A percentile compares a stretch with the other conserved stretches of the same genome.
Evolutionary conservation across 1,284 basidiomycete genomes (phyloP).

Genomic region (Melampsora americana): DNA sequence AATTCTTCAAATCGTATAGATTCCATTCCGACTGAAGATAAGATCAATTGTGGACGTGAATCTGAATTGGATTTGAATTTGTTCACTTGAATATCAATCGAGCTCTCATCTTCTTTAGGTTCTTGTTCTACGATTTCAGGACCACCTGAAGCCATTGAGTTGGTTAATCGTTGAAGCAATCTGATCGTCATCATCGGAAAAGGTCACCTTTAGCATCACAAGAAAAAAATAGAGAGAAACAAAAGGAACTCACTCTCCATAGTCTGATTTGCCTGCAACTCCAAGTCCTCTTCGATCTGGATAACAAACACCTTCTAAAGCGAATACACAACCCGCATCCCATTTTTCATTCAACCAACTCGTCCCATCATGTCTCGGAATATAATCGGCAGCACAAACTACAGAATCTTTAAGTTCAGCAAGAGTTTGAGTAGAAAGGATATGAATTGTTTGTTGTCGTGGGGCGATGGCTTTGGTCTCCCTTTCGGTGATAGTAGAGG

Average conservation of each 20-base stretch:
- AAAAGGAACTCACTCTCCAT: constrained; percentile 16
- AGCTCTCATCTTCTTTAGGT: constrained; percentile 6
- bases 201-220: neutral
- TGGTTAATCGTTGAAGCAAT: constrained; percentile 8
- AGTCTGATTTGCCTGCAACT: constrained; percentile 15
- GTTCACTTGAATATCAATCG: neutral
- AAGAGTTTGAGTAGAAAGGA: constrained; percentile 68
- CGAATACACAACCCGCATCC: constrained; percentile 23
- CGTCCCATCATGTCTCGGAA: constrained; percentile 56
- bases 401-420: constrained; percentile 65
- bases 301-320: constrained; percentile 28
- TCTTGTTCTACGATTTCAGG: neutral
- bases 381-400: constrained; percentile 64
- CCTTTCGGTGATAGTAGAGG: neutral
- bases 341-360: constrained; percentile 15
- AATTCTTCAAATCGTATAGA: constrained; percentile 24
- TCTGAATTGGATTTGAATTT: neutral
- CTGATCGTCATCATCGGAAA: neutral
- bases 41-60: neutral
- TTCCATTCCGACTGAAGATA: constrained; percentile 22
- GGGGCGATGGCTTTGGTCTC: constrained; percentile 30
- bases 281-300: constrained; percentile 4
- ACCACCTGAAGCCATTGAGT: neutral
- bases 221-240: neutral
- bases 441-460: constrained; percentile 34